phyloP scores from a whole-genome alignment of 768 basidiomycete genomes.

The Leccinum aurantiacum region DNA sequence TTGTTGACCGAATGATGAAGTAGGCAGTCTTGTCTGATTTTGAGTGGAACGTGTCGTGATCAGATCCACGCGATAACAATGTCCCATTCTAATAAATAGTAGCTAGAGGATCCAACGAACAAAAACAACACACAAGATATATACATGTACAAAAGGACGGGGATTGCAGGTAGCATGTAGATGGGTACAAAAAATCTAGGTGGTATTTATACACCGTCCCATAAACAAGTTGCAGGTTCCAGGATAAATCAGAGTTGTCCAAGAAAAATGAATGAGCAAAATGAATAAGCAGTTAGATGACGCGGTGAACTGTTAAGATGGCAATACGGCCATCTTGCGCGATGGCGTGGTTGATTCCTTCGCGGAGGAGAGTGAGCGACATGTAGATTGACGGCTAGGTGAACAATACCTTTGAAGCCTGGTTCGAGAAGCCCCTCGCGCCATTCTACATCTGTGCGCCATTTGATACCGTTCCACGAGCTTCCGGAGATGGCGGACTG shows the following conservation, averaged over 20 bases:
- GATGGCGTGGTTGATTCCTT: slow-evolving; percentile 82
- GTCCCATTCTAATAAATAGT: slow-evolving; percentile 2
- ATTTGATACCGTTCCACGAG: slow-evolving; percentile 63
- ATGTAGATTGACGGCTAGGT: background rate
- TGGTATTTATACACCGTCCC: slow-evolving; percentile 15
- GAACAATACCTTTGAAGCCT: slow-evolving; percentile 61
- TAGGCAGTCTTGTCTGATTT: too few species aligned
- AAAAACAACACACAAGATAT: slow-evolving; percentile 9
- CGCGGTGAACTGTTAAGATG: slow-evolving; percentile 64
- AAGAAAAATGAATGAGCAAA: background rate
- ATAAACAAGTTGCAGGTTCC: background rate
- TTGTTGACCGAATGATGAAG: background rate
- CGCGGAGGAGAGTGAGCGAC: slow-evolving; percentile 1
- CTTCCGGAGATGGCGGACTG: slow-evolving; percentile 59
- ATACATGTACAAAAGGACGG: slow-evolving; percentile 9
- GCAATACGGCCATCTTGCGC: slow-evolving; percentile 79
- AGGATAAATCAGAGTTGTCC: background rate
- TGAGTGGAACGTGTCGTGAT: too few species aligned
- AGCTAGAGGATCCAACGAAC: background rate
- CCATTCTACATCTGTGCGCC: slow-evolving; percentile 80
- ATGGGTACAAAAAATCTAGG: slow-evolving; percentile 3
- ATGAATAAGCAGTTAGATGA: slow-evolving; percentile 24
- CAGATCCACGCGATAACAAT: background rate
- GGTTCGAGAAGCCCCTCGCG: slow-evolving; percentile 64
- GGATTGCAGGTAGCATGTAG: slow-evolving; percentile 4